Conservation (phyloP, 805 yeast genomes). For the Wickerhamiella shivajii region DNA sequence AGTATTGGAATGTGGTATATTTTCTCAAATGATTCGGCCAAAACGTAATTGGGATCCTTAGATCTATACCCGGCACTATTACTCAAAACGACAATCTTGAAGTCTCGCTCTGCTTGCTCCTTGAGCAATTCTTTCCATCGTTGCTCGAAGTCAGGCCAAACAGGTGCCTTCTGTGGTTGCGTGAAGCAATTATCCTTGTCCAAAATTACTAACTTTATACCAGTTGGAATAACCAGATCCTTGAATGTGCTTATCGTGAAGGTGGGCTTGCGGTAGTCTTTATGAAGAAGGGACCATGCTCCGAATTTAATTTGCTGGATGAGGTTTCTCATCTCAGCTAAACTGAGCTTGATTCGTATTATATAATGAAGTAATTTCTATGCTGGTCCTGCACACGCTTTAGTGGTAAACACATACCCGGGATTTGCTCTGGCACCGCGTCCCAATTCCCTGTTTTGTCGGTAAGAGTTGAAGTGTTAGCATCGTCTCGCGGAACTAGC, state of each 20-base stretch:
- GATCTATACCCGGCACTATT: conserved; percentile 78
- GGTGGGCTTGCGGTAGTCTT: conserved; percentile 15
- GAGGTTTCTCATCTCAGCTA: conserved; percentile 3
- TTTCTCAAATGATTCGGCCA: conserved; percentile 48
- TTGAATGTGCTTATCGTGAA: conserved; percentile 9
- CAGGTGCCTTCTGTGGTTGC: conserved; percentile 57
- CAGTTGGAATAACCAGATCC: conserved; percentile 12
- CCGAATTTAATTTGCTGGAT: conserved; percentile 8
- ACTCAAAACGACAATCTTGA: conserved; percentile 61
- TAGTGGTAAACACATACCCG: too few species aligned
- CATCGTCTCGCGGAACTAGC: too few species aligned
- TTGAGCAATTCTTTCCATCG: conserved; percentile 31
- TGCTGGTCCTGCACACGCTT: too few species aligned
- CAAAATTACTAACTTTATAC: conserved; percentile 61
- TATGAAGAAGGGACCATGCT: conserved; percentile 8
- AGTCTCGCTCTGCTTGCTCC: conserved; percentile 32
- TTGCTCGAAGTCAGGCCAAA: conserved; percentile 56
- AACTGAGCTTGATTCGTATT: background rate
- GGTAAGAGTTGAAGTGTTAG: too few species aligned
- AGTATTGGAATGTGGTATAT: conserved; percentile 31
- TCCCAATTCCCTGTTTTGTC: too few species aligned
- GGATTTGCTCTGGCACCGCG: too few species aligned
- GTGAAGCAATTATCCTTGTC: conserved; percentile 97
- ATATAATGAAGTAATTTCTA: too few species aligned
- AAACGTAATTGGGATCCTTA: conserved; percentile 45